phyloP scores from a whole-genome alignment of 2,329 filamentous ascomycete species.

The Hirsutella minnesotensis region DNA sequence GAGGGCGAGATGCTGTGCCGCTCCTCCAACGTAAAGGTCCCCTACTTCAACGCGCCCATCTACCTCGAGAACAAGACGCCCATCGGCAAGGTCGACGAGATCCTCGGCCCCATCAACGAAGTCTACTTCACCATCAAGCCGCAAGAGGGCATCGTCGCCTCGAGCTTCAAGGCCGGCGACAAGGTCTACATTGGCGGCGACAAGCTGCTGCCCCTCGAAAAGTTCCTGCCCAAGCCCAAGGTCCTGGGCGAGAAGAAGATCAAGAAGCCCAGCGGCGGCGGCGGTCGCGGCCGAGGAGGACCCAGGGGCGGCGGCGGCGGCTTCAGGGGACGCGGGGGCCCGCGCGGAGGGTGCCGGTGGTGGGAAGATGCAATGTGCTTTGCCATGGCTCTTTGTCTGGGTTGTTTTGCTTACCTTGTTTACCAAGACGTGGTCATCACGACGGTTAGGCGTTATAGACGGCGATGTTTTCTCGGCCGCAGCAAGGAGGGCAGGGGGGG shows the following conservation, averaged over 20 bases:
- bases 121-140: constrained; percentile 98
- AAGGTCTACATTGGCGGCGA: constrained; percentile 94
- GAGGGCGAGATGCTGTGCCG: constrained; percentile 98
- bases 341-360: constrained; percentile 10
- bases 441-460: constrained; percentile 5
- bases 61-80: constrained; percentile 98
- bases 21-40: constrained; percentile 88
- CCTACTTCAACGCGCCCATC: constrained; percentile 98
- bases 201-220: constrained; percentile 89
- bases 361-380: background rate
- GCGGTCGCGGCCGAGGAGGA: constrained; percentile 15
- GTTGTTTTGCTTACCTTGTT: constrained; percentile 1
- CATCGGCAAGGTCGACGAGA: constrained; percentile 95
- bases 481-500: constrained; percentile 8
- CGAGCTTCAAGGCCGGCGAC: constrained; percentile 90
- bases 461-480: constrained; percentile 4
- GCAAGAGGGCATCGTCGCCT: constrained; percentile 87
- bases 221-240: constrained; percentile 94
- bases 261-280: constrained; percentile 44
- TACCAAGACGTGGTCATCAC: constrained; percentile 1
- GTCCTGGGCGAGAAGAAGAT: constrained; percentile 49
- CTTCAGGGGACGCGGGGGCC: constrained; percentile 30
- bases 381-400: background rate
- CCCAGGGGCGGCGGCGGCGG: constrained; percentile 21
- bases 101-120: constrained; percentile 93